phyloP scores from a whole-genome alignment of 768 basidiomycete species.

The Tulasnella sp. region DNA sequence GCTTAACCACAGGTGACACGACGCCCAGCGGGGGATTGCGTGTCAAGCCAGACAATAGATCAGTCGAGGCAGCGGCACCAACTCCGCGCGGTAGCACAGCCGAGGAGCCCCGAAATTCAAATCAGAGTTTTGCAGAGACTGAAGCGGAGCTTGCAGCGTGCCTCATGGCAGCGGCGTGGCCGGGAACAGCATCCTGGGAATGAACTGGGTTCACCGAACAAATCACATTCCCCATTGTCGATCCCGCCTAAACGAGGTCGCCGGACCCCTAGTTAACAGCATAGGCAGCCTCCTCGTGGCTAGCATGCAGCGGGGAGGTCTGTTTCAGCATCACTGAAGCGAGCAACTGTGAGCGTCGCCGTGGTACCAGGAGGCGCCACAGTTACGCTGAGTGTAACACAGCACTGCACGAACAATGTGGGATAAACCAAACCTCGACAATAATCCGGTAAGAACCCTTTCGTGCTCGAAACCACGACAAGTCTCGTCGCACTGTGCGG shows the following conservation, averaged over 20 bases:
- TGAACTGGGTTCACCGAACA: neutral
- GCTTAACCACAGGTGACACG: conserved; percentile 11
- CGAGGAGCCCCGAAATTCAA: conserved; percentile 2
- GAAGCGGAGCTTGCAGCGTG: conserved; percentile 3
- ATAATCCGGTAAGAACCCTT: neutral
- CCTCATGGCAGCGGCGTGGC: conserved; percentile 10
- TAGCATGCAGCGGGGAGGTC: neutral
- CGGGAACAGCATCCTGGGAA: neutral
- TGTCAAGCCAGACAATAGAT: neutral
- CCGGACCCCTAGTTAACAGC: neutral
- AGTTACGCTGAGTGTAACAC: neutral
- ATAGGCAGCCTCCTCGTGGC: neutral
- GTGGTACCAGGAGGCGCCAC: neutral
- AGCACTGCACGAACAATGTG: neutral
- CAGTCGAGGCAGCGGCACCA: conserved; percentile 12
- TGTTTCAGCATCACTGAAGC: neutral
- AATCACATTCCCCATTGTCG: neutral
- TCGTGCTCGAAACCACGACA: neutral
- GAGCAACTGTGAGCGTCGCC: neutral
- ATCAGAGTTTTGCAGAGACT: neutral
- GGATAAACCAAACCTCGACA: neutral
- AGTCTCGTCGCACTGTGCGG: neutral
- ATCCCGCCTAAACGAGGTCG: neutral
- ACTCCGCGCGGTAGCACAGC: conserved; percentile 3
- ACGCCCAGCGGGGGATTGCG: neutral